These are phyloP conservation scores for Nakataea oryzae DNA, from an alignment of 2,329 filamentous ascomycete genomes.

Conservation along the genomic window DNA sequence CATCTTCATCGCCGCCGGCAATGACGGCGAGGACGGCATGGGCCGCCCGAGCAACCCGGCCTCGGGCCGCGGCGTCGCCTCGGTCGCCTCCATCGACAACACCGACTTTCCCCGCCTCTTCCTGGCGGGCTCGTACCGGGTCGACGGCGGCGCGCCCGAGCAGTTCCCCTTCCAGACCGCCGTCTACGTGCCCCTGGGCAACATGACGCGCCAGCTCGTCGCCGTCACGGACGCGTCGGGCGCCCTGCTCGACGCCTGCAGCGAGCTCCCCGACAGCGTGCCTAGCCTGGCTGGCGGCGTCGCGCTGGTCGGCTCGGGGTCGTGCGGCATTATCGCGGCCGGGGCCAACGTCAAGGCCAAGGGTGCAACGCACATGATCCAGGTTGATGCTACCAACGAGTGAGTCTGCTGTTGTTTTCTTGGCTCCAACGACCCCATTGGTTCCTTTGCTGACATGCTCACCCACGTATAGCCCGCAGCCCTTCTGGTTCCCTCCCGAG, in stretches of 20 bases:
- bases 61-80: conserved; percentile 28
- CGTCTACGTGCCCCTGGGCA: conserved; percentile 9
- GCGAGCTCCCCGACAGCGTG: conserved; percentile 28
- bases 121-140: conserved; percentile 6
- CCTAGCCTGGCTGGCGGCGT: conserved; percentile 44
- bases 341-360: conserved; percentile 37
- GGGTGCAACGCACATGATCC: conserved; percentile 49
- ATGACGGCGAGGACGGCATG: conserved; percentile 18
- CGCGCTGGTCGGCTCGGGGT: conserved; percentile 48
- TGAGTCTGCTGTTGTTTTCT: conserved; percentile 9
- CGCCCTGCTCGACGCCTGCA: conserved; percentile 35
- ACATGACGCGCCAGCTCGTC: conserved; percentile 13
- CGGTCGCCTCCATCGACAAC: conserved; percentile 29
- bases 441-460: background rate
- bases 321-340: conserved; percentile 45
- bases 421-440: no score
- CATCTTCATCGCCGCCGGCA: conserved; percentile 28
- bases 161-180: conserved; percentile 7
- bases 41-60: conserved; percentile 8
- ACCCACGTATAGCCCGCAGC: background rate
- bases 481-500: background rate
- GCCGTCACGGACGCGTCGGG: conserved; percentile 29
- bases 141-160: conserved; percentile 5
- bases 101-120: conserved; percentile 7
- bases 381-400: conserved; percentile 36